Evolutionary conservation across 208 protist species (phyloP).

Genomic region (Angomonas ambiguus): DNA sequence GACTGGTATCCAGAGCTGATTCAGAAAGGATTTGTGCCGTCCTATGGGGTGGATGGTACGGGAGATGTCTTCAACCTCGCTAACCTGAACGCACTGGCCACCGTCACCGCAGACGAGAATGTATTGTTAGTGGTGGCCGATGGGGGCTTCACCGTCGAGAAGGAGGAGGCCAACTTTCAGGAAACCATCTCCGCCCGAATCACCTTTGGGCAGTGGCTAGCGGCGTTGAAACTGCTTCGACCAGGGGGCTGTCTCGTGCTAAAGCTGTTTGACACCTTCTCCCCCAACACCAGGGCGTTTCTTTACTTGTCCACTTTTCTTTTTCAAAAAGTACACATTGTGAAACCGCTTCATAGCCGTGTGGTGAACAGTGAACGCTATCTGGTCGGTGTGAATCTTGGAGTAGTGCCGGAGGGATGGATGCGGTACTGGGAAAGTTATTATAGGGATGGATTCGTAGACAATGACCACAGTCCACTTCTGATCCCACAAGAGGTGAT

Average conservation of each 20-base stretch:
- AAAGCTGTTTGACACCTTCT: conserved; percentile 91
- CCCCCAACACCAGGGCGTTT: conserved; percentile 61
- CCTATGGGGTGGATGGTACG: conserved; percentile 81
- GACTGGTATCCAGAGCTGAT: conserved; percentile 81
- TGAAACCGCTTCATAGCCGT: conserved; percentile 88
- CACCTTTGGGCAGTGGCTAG: conserved; percentile 79
- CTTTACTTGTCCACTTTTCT: conserved; percentile 81
- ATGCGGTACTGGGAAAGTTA: conserved; percentile 45
- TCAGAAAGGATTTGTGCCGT: conserved; percentile 46
- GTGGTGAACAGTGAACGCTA: conserved; percentile 91
- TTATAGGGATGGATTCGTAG: conserved; percentile 56
- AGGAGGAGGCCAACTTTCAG: conserved; percentile 75
- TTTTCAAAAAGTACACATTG: conserved; percentile 78
- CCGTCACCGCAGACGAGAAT: conserved; percentile 25
- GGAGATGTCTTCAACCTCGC: conserved; percentile 75
- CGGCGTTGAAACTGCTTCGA: conserved; percentile 64
- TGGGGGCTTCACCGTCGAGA: conserved; percentile 78
- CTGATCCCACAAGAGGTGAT: conserved; percentile 54
- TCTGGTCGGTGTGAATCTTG: conserved; percentile 63
- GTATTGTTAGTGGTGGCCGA: conserved; percentile 87
- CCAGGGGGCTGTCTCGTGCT: conserved; percentile 74
- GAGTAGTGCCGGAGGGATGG: conserved; percentile 39
- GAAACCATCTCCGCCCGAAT: conserved; percentile 87
- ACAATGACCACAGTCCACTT: conserved; percentile 51
- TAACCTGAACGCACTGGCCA: conserved; percentile 74